Evolutionary conservation across 225 moss, liverwort and hornwort genomes (phyloP).

Genomic region (Pseudoscleropodium purum): DNA sequence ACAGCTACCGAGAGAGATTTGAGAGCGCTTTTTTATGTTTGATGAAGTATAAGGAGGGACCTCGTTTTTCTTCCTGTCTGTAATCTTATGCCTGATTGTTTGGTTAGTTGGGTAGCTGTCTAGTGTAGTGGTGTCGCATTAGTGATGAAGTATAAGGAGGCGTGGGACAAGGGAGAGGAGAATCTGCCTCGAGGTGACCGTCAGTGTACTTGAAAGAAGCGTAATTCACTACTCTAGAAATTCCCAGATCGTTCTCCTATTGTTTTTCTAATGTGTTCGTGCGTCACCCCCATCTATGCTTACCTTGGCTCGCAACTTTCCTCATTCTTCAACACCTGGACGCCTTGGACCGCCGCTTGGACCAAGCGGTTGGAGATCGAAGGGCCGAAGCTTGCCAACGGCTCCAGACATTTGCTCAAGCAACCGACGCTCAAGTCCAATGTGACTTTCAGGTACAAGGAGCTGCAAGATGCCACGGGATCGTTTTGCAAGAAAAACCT

Average conservation of each 20-base stretch:
- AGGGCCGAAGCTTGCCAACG: neutral
- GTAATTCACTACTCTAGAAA: neutral
- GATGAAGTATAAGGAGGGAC: neutral
- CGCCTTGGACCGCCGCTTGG: constrained; percentile 7
- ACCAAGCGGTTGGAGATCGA: constrained; percentile 24
- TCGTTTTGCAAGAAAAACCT: constrained; percentile 33
- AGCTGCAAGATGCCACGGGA: constrained; percentile 32
- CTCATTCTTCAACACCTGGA: constrained; percentile 8
- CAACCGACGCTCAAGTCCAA: constrained; percentile 28
- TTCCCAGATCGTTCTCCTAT: neutral
- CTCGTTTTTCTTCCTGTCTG: neutral
- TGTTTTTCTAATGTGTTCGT: constrained; percentile 30
- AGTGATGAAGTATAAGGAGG: constrained; percentile 4
- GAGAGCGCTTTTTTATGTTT: neutral
- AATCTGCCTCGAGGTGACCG: neutral
- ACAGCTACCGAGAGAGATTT: neutral
- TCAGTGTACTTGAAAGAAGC: neutral
- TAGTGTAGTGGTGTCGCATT: neutral
- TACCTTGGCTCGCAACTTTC: constrained; percentile 39
- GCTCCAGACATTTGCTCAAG: neutral
- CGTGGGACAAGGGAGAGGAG: constrained; percentile 9
- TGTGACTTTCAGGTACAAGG: constrained; percentile 23
- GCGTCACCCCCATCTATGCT: constrained; percentile 38
- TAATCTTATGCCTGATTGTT: neutral
- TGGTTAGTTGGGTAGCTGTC: neutral